Evolutionary conservation across 2,329 filamentous ascomycete species (phyloP), one percentile per base, ranked within the genome.

Genomic region (Aspergillus sp.): DNA sequence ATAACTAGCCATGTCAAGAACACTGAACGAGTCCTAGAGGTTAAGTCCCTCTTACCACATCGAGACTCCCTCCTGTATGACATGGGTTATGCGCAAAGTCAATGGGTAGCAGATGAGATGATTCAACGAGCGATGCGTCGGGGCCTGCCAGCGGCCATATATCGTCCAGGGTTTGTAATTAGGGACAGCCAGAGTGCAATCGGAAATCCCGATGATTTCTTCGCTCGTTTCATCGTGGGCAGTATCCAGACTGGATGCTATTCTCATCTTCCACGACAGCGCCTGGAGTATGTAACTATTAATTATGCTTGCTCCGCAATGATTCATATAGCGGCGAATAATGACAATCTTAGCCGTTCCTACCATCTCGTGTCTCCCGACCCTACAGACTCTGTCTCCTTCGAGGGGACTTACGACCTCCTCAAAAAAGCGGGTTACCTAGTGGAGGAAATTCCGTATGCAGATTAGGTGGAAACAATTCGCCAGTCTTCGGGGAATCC

Each of bases 61-160:
- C 11, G 55, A 5, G 16, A 41, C 6, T 38, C 22, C n/a, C 36
- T 59, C 2, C 46, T 24, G 2, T 61, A 94, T 2, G 83, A 82
- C 19, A 93, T 88, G 1, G 90, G 90, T 3, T 95, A 95, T 61
- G 90, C 90, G 1, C 89, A 94, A 69, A 83, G 82, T 54, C 94
- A 95, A 73, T 95, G 89, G 89, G 86, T 81, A 1, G 78, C 80
- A 0, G 82, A 84, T 62, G 77, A 78, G 55, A 77, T 95, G 47
- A 80, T 89, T 11, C 22, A 22, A 22, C 82, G 87, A 22, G 85
- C 88, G 65, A 89, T 89, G 20, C 88, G 89, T 13, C 81, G 87
- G 36, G 89, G 90, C 7, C 81, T 95, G 0, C 74, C 73, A 2
- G 89, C 87, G 8, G 79, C 83, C 20, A 82, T 94, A 36, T 78